Base-by-base conservation (phyloP, 148 eudicot species). In the Heliosperma pusillum region DNA sequence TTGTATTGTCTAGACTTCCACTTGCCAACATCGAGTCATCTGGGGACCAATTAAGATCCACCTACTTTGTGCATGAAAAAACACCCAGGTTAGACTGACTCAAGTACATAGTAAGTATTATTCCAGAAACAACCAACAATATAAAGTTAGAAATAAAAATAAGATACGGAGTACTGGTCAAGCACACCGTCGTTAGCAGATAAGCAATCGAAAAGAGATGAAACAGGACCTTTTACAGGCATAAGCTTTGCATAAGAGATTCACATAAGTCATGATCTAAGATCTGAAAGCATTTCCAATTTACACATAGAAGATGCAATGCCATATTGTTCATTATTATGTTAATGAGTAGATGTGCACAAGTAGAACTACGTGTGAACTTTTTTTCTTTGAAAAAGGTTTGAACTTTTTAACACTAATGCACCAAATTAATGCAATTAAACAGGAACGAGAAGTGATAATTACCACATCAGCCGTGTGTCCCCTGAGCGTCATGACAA, bases 401-500 rank as follows among this genome's bases (percentile, higher is more conserved):
- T 59, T 1, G 1, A 21, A 22, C 27, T 47, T 22, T n/a, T n/a
- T 20, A 4, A 26, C 21, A 74, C 47, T 59, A 69, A 33, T 29
- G 58, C 21, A 55, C 66, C 24, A 52, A 59, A 59, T 62, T 44
- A 29, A 17, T 42, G 75, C 55, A 44, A 55, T 63, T 16, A 27
- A 52, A 16, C 44, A n/a, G 40, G 69, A 17, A 26, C 40, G 59
- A 73, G 17, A 10, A 53, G 1, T 67, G 62, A 66, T 70, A 76
- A 90, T 91, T 95, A 95, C 98, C 98, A 95, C 98, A 73, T 95
- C 98, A 16, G 98, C 98, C 25, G 98, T 90, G 86, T 94, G 98
- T 74, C 98, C 98, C 79, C 97, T 90, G 79, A 94, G 76, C 67
- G 97, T 92, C 88, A 92, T 87, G 71, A 88, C 80, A 80, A 90